Percentiles rank a stretch among this genome's conserved stretches.
Conservation (phyloP, 805 yeast genomes). For the Saturnispora sanitii region DNA sequence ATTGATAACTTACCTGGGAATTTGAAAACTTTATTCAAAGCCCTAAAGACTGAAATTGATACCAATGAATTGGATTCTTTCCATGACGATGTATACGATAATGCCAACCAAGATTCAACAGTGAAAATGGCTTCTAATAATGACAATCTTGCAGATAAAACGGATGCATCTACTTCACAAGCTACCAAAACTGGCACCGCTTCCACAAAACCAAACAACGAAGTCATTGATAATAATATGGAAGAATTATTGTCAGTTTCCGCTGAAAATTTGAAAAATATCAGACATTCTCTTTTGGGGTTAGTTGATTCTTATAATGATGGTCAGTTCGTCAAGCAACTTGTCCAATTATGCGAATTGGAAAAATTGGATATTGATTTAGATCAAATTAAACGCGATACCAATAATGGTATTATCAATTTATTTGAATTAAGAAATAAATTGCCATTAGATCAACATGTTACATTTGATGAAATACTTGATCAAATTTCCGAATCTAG, state of each 20-base stretch:
- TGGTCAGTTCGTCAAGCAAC: conserved; percentile 18
- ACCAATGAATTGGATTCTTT: neutral
- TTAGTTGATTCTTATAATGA: conserved; percentile 25
- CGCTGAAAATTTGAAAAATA: conserved; percentile 67
- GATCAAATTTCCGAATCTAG: conserved; percentile 66
- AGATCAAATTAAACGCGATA: conserved; percentile 8
- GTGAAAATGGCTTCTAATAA: neutral
- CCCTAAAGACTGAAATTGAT: conserved; percentile 7
- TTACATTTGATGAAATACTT: conserved; percentile 53
- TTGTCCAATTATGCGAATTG: conserved; percentile 16
- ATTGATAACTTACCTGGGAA: conserved; percentile 20
- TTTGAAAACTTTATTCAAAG: conserved; percentile 18
- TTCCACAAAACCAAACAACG: conserved; percentile 10
- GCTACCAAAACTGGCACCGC: conserved; percentile 3
- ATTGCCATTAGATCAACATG: conserved; percentile 39
- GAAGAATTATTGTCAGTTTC: conserved; percentile 54
- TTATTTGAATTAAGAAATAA: conserved; percentile 57
- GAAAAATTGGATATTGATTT: conserved; percentile 18
- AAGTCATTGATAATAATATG: conserved; percentile 41
- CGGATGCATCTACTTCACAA: neutral
- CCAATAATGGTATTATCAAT: conserved; percentile 30
- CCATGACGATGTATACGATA: neutral
- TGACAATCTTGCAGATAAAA: neutral
- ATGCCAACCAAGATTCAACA: neutral
- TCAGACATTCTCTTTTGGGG: conserved; percentile 63